Evolutionary conservation across 1,139 yeast species (phyloP), one percentile per base, ranked within the genome.

Genomic region (Zygosaccharomyces sapae): DNA sequence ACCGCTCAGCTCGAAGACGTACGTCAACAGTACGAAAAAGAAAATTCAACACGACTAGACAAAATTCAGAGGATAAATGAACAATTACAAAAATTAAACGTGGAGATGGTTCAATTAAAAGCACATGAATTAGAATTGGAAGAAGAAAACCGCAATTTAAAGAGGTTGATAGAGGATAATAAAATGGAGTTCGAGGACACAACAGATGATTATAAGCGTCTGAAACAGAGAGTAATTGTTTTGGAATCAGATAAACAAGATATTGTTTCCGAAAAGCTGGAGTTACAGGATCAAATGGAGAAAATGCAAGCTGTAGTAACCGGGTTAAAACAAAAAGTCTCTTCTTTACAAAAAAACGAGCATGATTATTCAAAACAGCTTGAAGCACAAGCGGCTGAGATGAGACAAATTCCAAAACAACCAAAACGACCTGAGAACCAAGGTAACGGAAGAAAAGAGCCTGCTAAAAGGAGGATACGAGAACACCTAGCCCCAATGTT

Each of bases 91-190:
- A 61, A 51, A 37, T 24, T 59, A 18, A 63, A 62, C 48, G 61
- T 63, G 4, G 67, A 63, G 33, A 43, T 60, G 25, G 61, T 63
- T 29, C 67, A 63, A 41, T 13, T 61, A 19, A 63, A 63, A 38
- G 68, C 68, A 2, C 58, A 51, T 37, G 65, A 61, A 42, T 45
- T 63, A 31, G 68, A 63, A 42, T 44, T 63, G 13, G 66, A 55
- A 38, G 66, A 64, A 34, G 62, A 61, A 8, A 62, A 59, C 47
- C 52, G 59, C 20, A 55, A 46, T 18, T 42, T 63, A 24, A 59
- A 51, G 39, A 52, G 41, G 13, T 41, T 40, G 4, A 34, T 58
- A 7, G 58, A 61, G 7, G 53, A 53, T 27, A 49, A 55, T 33
- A 50, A 50, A 37, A 18, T 43, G 2, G 50, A 46, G n/a, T 48